A percentile compares a stretch with the other conserved stretches of the same genome.
phyloP scores from a whole-genome alignment of 352 stramenopile genomes.

The Sclerospora graminicola region DNA sequence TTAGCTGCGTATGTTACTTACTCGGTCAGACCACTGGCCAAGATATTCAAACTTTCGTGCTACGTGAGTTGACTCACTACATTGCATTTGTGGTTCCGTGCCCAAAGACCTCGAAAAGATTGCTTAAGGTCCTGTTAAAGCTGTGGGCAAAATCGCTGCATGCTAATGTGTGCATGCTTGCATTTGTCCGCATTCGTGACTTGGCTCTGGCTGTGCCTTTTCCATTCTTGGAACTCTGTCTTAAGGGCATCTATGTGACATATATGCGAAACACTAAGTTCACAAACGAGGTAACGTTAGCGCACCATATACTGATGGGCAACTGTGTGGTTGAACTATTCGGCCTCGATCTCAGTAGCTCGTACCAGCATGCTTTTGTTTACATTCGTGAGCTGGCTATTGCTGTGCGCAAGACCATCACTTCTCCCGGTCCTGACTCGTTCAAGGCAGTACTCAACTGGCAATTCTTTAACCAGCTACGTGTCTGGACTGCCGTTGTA shows the following conservation, averaged over 20 bases:
- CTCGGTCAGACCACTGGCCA: slow-evolving; percentile 79
- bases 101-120: slow-evolving; percentile 44
- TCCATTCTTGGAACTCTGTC: slow-evolving; percentile 92
- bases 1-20: slow-evolving; percentile 88
- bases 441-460: slow-evolving; percentile 91
- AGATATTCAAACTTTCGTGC: slow-evolving; percentile 75
- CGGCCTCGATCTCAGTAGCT: slow-evolving; percentile 90
- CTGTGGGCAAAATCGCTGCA: slow-evolving; percentile 81
- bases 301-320: slow-evolving; percentile 87
- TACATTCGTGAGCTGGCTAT: slow-evolving; percentile 99
- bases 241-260: slow-evolving; percentile 94
- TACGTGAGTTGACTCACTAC: slow-evolving; percentile 74
- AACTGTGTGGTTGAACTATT: slow-evolving; percentile 99
- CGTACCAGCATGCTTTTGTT: slow-evolving; percentile 99
- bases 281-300: slow-evolving; percentile 78
- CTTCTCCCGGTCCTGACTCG: slow-evolving; percentile 86
- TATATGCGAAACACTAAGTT: slow-evolving; percentile 96
- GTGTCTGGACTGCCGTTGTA: slow-evolving; percentile 94
- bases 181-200: slow-evolving; percentile 94
- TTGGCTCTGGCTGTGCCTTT: slow-evolving; percentile 92
- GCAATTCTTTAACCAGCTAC: slow-evolving; percentile 97
- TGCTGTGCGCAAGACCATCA: slow-evolving; percentile 93
- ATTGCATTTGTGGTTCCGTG: slow-evolving; percentile 57
- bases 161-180: slow-evolving; percentile 80
- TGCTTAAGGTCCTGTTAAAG: slow-evolving; percentile 82